Evolutionary conservation across 192 early-diverging fungal species (phyloP).

Genomic region (Umbelopsis sp.): DNA sequence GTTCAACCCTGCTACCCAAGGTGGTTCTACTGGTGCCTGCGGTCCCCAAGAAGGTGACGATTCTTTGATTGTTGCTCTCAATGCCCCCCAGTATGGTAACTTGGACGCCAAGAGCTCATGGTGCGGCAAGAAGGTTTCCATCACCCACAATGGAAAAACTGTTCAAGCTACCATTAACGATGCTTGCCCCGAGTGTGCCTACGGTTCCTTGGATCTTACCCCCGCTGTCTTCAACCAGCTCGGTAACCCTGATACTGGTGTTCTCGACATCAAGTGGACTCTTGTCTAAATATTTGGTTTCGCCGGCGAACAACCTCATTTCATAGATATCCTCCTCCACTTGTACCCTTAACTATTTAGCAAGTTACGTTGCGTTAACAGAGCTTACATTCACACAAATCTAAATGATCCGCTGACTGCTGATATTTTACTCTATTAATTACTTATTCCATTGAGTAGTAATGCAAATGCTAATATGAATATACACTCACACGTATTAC

Average conservation of each 20-base stretch:
- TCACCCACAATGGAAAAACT: slow-evolving; percentile 33
- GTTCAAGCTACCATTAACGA: slow-evolving; percentile 43
- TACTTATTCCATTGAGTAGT: too few relatives aligned
- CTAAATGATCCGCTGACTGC: too few relatives aligned
- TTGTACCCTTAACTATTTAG: background rate
- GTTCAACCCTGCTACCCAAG: slow-evolving; percentile 39
- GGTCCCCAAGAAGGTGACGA: slow-evolving; percentile 42
- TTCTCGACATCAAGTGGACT: slow-evolving; percentile 41
- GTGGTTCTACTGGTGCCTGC: slow-evolving; percentile 39
- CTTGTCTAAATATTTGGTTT: slow-evolving; percentile 32
- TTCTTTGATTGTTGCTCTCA: slow-evolving; percentile 48
- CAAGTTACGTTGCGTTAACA: background rate
- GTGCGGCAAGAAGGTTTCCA: slow-evolving; percentile 38
- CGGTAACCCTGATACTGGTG: slow-evolving; percentile 35
- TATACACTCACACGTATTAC: too few relatives aligned
- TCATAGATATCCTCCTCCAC: background rate
- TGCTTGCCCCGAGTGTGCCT: slow-evolving; percentile 47
- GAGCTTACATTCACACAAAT: background rate
- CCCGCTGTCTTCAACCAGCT: slow-evolving; percentile 42
- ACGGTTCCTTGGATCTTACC: slow-evolving; percentile 41
- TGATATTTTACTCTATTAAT: too few relatives aligned
- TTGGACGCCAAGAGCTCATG: slow-evolving; percentile 29
- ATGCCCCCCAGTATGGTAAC: slow-evolving; percentile 38
- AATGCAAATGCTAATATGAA: too few relatives aligned
- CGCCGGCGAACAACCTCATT: background rate